Evolutionary conservation across 2,329 filamentous ascomycete genomes (phyloP).

Genomic region (Trichoderma simmonsii): DNA sequence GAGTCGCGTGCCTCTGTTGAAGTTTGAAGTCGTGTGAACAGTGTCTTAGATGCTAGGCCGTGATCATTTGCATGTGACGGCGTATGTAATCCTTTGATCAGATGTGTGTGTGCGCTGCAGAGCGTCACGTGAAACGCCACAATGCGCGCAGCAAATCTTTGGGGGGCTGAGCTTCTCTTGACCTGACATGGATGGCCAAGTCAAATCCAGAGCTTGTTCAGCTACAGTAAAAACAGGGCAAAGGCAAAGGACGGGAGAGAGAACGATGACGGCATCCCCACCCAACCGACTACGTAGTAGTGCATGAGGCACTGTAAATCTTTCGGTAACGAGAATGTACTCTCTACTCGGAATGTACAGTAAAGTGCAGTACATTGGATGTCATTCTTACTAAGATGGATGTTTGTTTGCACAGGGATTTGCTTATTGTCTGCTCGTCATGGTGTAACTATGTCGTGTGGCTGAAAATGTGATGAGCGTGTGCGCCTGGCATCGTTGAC

Average conservation of each 20-base stretch:
- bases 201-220: background rate
- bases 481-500: background rate
- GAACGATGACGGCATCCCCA: slow-evolving; percentile 6
- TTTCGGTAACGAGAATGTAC: background rate
- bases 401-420: background rate
- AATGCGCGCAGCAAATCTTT: background rate
- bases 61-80: slow-evolving; percentile 12
- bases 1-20: background rate
- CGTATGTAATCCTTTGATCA: background rate
- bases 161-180: background rate
- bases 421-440: background rate
- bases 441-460: background rate
- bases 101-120: background rate
- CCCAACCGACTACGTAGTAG: background rate
- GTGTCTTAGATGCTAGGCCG: background rate
- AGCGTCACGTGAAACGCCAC: slow-evolving; percentile 1
- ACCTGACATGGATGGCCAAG: background rate
- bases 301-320: background rate
- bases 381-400: background rate
- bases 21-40: background rate
- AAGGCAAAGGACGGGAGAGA: background rate
- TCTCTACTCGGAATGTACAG: background rate
- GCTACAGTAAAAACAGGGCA: background rate
- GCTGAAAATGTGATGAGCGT: background rate
- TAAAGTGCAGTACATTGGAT: background rate